Evolutionary conservation across 2,329 filamentous ascomycete species (phyloP).

Genomic region (Tolypocladium paradoxum): DNA sequence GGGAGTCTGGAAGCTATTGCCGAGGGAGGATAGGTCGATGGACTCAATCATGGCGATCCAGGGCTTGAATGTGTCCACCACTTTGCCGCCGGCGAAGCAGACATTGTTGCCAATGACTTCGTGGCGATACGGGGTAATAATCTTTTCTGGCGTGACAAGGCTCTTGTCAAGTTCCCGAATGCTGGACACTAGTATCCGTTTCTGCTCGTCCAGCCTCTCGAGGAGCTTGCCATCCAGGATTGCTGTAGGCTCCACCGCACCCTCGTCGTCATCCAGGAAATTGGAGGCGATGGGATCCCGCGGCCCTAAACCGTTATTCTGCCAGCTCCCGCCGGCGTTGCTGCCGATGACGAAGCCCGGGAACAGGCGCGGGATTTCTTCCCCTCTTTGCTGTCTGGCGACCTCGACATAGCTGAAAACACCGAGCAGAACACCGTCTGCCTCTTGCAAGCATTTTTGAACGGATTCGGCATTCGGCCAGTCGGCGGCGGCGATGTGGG

Average conservation of each 20-base stretch:
- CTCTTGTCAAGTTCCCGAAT: constrained; percentile 83
- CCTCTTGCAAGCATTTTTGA: constrained; percentile 90
- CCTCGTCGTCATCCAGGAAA: constrained; percentile 76
- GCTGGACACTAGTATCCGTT: constrained; percentile 73
- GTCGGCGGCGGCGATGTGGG: constrained; percentile 92
- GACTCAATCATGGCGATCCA: constrained; percentile 89
- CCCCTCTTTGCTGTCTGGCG: constrained; percentile 82
- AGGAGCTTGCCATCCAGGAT: constrained; percentile 67
- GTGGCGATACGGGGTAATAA: constrained; percentile 69
- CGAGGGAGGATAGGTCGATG: constrained; percentile 73
- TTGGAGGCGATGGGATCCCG: constrained; percentile 68
- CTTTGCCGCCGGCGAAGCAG: constrained; percentile 65
- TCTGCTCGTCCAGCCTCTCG: constrained; percentile 75
- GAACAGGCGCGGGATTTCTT: constrained; percentile 84
- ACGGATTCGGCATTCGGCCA: constrained; percentile 91
- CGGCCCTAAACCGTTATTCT: constrained; percentile 53
- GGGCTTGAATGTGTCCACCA: constrained; percentile 79
- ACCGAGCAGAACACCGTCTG: constrained; percentile 88
- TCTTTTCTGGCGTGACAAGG: constrained; percentile 65
- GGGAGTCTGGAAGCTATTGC: constrained; percentile 69
- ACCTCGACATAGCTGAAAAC: constrained; percentile 97
- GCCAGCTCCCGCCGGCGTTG: constrained; percentile 78
- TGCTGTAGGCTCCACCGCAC: constrained; percentile 57
- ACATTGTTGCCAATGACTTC: constrained; percentile 72
- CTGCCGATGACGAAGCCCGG: constrained; percentile 90